Evolutionary conservation across 2,329 filamentous ascomycete species (phyloP), one percentile per base, ranked within the genome.

Genomic region (Cordyceps fumosorosea): DNA sequence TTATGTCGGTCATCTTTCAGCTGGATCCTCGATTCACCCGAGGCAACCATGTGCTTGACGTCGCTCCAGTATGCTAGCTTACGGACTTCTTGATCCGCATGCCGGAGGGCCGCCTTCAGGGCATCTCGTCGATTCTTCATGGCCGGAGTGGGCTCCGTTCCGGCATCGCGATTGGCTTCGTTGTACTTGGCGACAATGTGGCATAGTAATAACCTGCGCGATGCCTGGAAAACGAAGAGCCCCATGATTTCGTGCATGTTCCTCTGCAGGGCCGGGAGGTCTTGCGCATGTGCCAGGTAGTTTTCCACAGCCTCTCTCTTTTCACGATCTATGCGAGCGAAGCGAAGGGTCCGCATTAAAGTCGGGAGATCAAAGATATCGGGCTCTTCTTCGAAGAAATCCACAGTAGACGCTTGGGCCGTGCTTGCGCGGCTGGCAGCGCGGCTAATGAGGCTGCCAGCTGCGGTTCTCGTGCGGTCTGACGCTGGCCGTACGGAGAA

Each of bases 51-150:
- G 18, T 83, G 83, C 73, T 87, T 90, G 65, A 91, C 84, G 70
- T 96, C 90, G 70, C 89, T 93, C 88, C 93, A 96, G 71, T 92
- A 96, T 56, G 96, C 91, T 7, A 96, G 78, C 64, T 83, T 87
- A 62, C 87, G 87, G 56, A 96, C 88, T 70, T 96, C 90, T 67
- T 88, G 86, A 65, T 93, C 89, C 2, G 91, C 91, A 54, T 90
- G 88, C 64, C 87, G 81, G 14, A 91, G 81, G 1, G 93, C 91
- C 29, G 83, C 86, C 40, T 85, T 81, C n/a, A 98, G 80, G 66
- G 90, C 87, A 51, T 87, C 80, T 57, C 86, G 85, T 61, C 84
- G 80, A 60, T 72, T 54, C 32, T 42, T 47, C 18, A 44, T 42
- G n/a, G 52, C 57, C 20, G 47, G 40, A 4, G 53, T 45, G n/a